These are phyloP conservation scores for Hemisphaericaspora xylofermentans DNA, from an alignment of 1,139 yeast species.

Conservation along the genomic window DNA sequence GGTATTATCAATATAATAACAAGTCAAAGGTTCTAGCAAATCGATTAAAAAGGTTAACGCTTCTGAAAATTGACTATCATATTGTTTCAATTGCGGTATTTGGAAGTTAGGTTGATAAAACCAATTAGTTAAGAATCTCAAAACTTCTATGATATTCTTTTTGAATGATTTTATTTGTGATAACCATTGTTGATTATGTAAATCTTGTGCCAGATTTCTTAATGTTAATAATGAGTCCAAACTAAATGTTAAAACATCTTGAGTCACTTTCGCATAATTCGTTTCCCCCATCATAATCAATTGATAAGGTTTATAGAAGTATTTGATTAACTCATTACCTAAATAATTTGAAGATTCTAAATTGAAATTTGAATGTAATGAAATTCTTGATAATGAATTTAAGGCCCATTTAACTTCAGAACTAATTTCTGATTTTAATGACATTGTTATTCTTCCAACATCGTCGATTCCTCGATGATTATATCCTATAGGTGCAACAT, in stretches of 20 bases:
- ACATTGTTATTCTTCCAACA: slow-evolving; percentile 59
- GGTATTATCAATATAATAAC: slow-evolving; percentile 74
- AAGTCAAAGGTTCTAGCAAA: slow-evolving; percentile 78
- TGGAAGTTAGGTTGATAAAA: slow-evolving; percentile 24
- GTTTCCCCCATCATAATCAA: slow-evolving; percentile 27
- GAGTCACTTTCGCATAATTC: slow-evolving; percentile 22
- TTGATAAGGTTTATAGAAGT: slow-evolving; percentile 36
- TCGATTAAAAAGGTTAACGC: slow-evolving; percentile 71
- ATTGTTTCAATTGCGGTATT: slow-evolving; percentile 21
- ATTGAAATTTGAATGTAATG: slow-evolving; percentile 51
- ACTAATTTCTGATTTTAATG: slow-evolving; percentile 58
- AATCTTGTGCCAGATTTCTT: slow-evolving; percentile 80
- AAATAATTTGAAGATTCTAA: slow-evolving; percentile 51
- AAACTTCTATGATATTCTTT: slow-evolving; percentile 45
- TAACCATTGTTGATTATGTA: slow-evolving; percentile 76
- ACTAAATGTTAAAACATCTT: slow-evolving; percentile 41
- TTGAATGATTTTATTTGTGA: slow-evolving; percentile 56
- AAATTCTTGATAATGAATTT: slow-evolving; percentile 55
- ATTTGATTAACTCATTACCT: slow-evolving; percentile 49
- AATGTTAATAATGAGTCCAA: slow-evolving; percentile 69
- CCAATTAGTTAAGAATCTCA: slow-evolving; percentile 48
- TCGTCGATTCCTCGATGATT: slow-evolving; percentile 58
- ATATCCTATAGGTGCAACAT: slow-evolving; percentile 34
- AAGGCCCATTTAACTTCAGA: slow-evolving; percentile 69
- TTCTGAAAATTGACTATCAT: slow-evolving; percentile 52